Conservation (phyloP, 345 rosid genomes). For the Eucalyptus cloeziana region DNA sequence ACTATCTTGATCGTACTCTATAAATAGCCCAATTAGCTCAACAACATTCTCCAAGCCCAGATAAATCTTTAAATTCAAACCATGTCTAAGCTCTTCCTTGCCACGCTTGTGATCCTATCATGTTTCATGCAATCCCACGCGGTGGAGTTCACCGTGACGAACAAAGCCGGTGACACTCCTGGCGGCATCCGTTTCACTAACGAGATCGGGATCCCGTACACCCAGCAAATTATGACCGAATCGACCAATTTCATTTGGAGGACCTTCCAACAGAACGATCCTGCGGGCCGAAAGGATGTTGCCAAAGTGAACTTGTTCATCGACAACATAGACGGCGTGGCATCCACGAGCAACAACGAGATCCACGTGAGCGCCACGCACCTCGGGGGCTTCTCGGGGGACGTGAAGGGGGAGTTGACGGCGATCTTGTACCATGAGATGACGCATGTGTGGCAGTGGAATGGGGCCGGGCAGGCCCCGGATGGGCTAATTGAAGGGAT, state of each 20-base stretch:
- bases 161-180: conserved; percentile 7
- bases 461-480: conserved; percentile 30
- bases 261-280: conserved; percentile 9
- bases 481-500: conserved; percentile 55
- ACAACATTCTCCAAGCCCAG: no score
- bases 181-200: conserved; percentile 15
- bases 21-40: no score
- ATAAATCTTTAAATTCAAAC: rapidly evolving
- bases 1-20: no score
- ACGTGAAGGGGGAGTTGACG: conserved; percentile 25
- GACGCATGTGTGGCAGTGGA: conserved; percentile 69
- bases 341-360: conserved; percentile 1
- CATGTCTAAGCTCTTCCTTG: neutral
- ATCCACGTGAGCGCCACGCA: conserved; percentile 22
- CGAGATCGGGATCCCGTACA: conserved; percentile 9
- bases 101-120: neutral
- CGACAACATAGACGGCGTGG: conserved; percentile 14
- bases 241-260: conserved; percentile 22
- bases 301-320: conserved; percentile 12
- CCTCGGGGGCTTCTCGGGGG: conserved; percentile 15
- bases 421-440: conserved; percentile 64
- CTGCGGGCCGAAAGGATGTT: conserved; percentile 10
- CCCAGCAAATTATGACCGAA: conserved; percentile 2
- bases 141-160: conserved; percentile 13
- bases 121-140: conserved; percentile 8